Evolutionary conservation across 2,329 filamentous ascomycete species (phyloP).

Genomic region (Exophiala aquamarina): DNA sequence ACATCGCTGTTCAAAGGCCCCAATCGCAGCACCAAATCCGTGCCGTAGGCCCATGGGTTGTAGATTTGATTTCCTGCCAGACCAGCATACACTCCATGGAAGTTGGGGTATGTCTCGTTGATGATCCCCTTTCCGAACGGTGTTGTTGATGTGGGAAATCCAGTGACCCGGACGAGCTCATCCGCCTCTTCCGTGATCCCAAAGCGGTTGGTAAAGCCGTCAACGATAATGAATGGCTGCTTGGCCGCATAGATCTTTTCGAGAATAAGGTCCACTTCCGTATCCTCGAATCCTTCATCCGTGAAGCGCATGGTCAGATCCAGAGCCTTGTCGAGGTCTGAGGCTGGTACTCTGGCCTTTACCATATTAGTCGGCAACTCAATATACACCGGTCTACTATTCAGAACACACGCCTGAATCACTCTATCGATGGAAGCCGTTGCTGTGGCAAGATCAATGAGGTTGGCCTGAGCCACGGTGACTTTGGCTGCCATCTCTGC

Average conservation of each 20-base stretch:
- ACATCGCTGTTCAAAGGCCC: slow-evolving; percentile 50
- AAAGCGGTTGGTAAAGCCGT: slow-evolving; percentile 49
- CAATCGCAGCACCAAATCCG: slow-evolving; percentile 49
- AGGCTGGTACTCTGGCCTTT: slow-evolving; percentile 18
- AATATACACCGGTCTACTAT: slow-evolving; percentile 58
- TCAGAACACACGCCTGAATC: slow-evolving; percentile 51
- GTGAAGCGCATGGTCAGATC: slow-evolving; percentile 23
- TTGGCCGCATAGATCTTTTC: slow-evolving; percentile 46
- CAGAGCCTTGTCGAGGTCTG: slow-evolving; percentile 17
- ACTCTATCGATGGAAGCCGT: slow-evolving; percentile 53
- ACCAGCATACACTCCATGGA: slow-evolving; percentile 52
- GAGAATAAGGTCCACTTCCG: slow-evolving; percentile 31
- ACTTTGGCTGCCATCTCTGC: slow-evolving; percentile 51
- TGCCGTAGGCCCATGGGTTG: slow-evolving; percentile 40
- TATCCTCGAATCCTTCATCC: slow-evolving; percentile 28
- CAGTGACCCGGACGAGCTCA: slow-evolving; percentile 43
- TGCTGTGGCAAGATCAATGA: slow-evolving; percentile 47
- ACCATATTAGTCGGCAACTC: slow-evolving; percentile 46
- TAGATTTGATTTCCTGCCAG: slow-evolving; percentile 38
- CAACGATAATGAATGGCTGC: slow-evolving; percentile 53
- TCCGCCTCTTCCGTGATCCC: slow-evolving; percentile 45
- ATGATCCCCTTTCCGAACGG: slow-evolving; percentile 53
- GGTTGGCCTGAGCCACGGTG: slow-evolving; percentile 50
- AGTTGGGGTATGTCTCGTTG: slow-evolving; percentile 48
- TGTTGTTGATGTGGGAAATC: slow-evolving; percentile 50